These are phyloP conservation scores for Septoria linicola DNA, from an alignment of 2,329 filamentous ascomycete genomes.

Conservation along the genomic window DNA sequence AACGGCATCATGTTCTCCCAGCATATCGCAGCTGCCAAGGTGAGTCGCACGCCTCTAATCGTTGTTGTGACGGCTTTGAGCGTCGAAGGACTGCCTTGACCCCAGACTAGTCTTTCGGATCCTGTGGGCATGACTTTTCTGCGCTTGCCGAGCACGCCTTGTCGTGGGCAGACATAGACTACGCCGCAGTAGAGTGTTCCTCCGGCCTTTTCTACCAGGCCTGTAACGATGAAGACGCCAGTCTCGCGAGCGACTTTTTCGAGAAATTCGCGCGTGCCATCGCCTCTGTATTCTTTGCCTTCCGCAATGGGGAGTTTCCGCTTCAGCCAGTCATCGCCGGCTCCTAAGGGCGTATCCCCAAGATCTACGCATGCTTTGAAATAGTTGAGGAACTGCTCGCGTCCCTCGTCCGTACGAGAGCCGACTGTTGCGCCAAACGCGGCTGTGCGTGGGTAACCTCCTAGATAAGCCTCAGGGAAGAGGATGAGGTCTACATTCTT, in stretches of 20 bases:
- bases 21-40: constrained; percentile 84
- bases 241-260: constrained; percentile 74
- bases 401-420: constrained; percentile 63
- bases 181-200: constrained; percentile 82
- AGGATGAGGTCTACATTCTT: constrained; percentile 68
- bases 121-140: constrained; percentile 93
- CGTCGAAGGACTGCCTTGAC: constrained; percentile 76
- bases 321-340: constrained; percentile 69
- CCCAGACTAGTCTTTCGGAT: constrained; percentile 82
- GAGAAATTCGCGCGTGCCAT: constrained; percentile 76
- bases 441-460: constrained; percentile 83
- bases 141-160: constrained; percentile 77
- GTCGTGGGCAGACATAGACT: constrained; percentile 74
- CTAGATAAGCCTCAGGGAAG: constrained; percentile 88
- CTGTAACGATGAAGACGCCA: constrained; percentile 77
- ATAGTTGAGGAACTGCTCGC: constrained; percentile 80
- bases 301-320: constrained; percentile 56
- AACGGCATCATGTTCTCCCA: constrained; percentile 98
- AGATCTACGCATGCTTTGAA: constrained; percentile 78
- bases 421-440: constrained; percentile 75
- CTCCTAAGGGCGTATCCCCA: constrained; percentile 72
- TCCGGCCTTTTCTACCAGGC: constrained; percentile 74
- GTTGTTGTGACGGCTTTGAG: constrained; percentile 75
- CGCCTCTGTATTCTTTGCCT: constrained; percentile 56
- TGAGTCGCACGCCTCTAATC: constrained; percentile 76